Base-by-base conservation (phyloP, 2,329 filamentous ascomycete species). In the Chaetomium strumarium region DNA sequence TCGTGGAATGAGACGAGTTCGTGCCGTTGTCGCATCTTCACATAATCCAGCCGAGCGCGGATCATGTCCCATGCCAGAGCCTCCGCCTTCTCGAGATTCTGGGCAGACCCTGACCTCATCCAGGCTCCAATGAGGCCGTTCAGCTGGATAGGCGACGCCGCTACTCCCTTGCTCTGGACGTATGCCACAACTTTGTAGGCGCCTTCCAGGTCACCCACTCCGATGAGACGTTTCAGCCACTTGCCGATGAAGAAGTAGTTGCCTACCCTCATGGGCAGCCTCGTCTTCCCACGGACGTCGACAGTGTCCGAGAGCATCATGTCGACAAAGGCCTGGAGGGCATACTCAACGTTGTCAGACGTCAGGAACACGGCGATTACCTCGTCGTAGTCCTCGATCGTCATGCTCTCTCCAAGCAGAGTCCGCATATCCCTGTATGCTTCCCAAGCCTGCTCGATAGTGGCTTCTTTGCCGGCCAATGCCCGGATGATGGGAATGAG, bases 201-300 rank as follows among this genome's bases (percentile, higher is more conserved):
- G 2, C 85, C 86, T 52, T 86, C 79, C 13, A 88, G 70, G 58
- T 90, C 80, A 2, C 83, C 83, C 53, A 84, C 80, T 14, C 84
- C 85, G 51, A 95, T 86, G 9, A 95, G 79, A 46, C 86, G 83
- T 68, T 92, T 92, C 63, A 95, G 78, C 91, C 90, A 96, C 62
- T 89, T 91, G 33, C 85, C 87, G 59, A 90, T 86, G 68, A 96
- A 88, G 68, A 90, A 92, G 57, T 85, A 84, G 67, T 95, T 93
- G 46, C 72, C 74, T 37, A 82, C 68, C 9, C 72, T 68, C 1
- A 72, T 70, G 1, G 79, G 78, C 51, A 81, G 68, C 46, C 62
- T 66, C 8, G 63, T 61, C 46, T 60, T 64, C 52, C 70, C 71
- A 47, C 70, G 71, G 45, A 80, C 63, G 52, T 80, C 73, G 49